Evolutionary conservation across 2,329 filamentous ascomycete genomes (phyloP), one percentile per base, ranked within the genome.

Genomic region (Stachybotrys echinatus): DNA sequence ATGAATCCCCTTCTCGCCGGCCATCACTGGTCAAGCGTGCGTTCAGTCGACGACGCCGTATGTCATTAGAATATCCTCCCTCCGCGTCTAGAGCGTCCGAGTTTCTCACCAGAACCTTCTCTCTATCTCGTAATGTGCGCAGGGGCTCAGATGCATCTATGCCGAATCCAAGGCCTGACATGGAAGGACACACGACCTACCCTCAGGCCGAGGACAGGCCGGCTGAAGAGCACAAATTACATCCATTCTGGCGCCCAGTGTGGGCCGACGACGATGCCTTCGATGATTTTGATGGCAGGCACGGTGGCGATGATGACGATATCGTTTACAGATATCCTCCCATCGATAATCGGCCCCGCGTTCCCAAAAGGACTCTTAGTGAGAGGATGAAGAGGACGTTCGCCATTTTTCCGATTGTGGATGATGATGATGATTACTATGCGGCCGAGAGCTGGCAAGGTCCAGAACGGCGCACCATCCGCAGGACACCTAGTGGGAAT

Each of bases 181-280:
- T 58, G 19, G 60, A 61, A 14, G 61, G 51, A n/a, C 57, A 65
- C 23, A 56, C 59, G 12, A 56, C 67, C 12, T 75, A 74, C 53
- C 70, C 73, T 2, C 69, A 70, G 3, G 64, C 69, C 4, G 71
- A 75, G 6, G 72, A 75, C 23, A 63, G 65, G 20, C 79, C 75
- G 2, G 63, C 71, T 2, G 81, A 85, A 43, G 74, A 74, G 38
- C 71, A 72, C 44, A 80, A 74, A 54, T 64, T 85, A 14, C 81
- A 85, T 61, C 81, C 82, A 1, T 77, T 78, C 58, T 85, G 82
- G 82, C 73, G 77, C 6, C 81, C 82, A n/a, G 65, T 75, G 14
- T 74, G 75, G 56, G 69, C 65, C 2, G 66, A 72, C 21, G 58
- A 64, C 14, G 59, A 60, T 2, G 14, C 27, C 27, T 58, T 49